These are phyloP conservation scores for Agroathelia rolfsii DNA, from an alignment of 1,284 basidiomycete genomes.

Conservation along the genomic window DNA sequence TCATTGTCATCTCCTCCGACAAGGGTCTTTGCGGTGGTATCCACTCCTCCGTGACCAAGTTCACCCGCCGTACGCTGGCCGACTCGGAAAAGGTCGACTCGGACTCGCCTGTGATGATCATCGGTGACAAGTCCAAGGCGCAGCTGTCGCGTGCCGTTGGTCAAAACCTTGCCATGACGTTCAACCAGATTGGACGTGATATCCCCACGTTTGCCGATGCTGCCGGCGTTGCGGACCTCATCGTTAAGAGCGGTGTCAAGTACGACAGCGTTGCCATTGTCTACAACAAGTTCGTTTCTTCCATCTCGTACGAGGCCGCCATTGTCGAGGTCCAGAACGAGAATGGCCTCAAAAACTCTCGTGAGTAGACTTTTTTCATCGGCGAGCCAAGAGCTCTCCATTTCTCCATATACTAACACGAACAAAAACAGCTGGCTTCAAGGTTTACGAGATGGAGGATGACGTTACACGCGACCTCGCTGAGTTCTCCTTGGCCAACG, in stretches of 20 bases:
- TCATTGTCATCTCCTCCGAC: conserved; percentile 93
- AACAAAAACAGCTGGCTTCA: conserved; percentile 84
- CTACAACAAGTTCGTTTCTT: conserved; percentile 94
- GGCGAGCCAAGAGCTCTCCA: conserved; percentile 2
- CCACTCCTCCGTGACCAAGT: conserved; percentile 93
- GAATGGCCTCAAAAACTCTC: conserved; percentile 66
- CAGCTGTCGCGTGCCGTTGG: conserved; percentile 72
- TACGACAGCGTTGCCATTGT: conserved; percentile 87
- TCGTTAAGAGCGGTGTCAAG: conserved; percentile 77
- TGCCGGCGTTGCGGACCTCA: conserved; percentile 86
- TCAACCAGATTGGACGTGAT: conserved; percentile 97
- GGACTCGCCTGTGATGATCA: conserved; percentile 70
- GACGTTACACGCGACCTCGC: conserved; percentile 90
- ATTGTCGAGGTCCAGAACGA: conserved; percentile 76
- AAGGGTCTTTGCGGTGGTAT: conserved; percentile 99
- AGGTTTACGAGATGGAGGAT: conserved; percentile 92
- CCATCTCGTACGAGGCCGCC: conserved; percentile 84
- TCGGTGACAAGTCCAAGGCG: conserved; percentile 97
- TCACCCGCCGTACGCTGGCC: conserved; percentile 61
- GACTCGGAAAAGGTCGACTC: conserved; percentile 37
- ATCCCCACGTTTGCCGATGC: conserved; percentile 97
- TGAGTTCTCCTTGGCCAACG: conserved; percentile 95
- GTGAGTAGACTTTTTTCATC: conserved; percentile 36
- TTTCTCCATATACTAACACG: no score
- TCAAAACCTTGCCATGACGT: conserved; percentile 73